Percentiles rank a stretch among this genome's conserved stretches.
These are phyloP conservation scores for Cymbopogon flexuosus DNA, from an alignment of 202 grass and related monocot species.

Conservation along the genomic window DNA sequence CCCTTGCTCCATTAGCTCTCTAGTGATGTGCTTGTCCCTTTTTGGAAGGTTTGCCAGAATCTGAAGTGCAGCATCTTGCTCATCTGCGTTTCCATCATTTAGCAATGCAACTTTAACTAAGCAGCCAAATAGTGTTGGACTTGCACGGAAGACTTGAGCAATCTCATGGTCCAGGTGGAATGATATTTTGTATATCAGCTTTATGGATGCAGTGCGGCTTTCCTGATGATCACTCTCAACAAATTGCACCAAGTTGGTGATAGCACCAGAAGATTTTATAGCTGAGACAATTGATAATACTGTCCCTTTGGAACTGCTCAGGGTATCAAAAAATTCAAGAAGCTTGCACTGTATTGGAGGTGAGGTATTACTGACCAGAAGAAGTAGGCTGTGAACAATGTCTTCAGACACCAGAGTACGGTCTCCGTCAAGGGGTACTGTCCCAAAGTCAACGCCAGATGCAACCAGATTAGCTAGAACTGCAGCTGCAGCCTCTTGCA, in stretches of 20 bases:
- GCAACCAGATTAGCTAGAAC: constrained; percentile 63
- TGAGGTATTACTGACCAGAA: constrained; percentile 66
- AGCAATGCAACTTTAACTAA: constrained; percentile 48
- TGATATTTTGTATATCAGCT: constrained; percentile 56
- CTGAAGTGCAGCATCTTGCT: constrained; percentile 52
- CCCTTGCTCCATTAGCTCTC: constrained; percentile 54
- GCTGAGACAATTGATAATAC: constrained; percentile 47
- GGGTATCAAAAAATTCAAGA: constrained; percentile 45
- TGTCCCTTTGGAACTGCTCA: constrained; percentile 46
- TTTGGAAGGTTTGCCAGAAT: constrained; percentile 65
- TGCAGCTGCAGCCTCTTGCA: constrained; percentile 60
- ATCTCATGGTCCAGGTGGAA: constrained; percentile 59
- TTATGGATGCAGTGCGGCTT: constrained; percentile 51
- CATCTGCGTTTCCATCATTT: constrained; percentile 38
- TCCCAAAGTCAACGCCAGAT: constrained; percentile 49
- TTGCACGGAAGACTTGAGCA: constrained; percentile 47
- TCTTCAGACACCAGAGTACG: constrained; percentile 61
- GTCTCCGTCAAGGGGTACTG: constrained; percentile 36
- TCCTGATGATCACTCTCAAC: constrained; percentile 60
- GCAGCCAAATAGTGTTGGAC: constrained; percentile 45
- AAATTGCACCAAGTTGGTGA: constrained; percentile 65
- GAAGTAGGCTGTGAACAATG: constrained; percentile 57
- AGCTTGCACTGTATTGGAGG: constrained; percentile 68
- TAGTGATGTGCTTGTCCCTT: constrained; percentile 45
- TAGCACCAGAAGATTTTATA: constrained; percentile 64